These are phyloP conservation scores for Xylaria venustula DNA, from an alignment of 495 filamentous ascomycete genomes.

Conservation along the genomic window DNA sequence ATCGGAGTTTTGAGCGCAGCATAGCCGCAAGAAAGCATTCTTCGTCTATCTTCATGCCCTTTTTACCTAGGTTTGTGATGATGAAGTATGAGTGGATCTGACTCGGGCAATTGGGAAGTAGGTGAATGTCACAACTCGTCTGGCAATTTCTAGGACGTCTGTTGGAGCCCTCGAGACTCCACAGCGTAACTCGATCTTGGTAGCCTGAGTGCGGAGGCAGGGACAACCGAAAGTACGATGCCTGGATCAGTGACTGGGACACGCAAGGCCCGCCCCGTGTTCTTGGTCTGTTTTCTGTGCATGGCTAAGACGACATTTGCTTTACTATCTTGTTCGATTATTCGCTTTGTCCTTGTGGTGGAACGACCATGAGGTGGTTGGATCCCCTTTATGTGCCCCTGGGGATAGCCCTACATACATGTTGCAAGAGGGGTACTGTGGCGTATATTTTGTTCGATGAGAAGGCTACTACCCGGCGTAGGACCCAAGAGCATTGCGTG, in stretches of 20 bases:
- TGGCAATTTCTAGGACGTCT: slow-evolving; percentile 14
- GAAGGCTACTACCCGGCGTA: slow-evolving; percentile 21
- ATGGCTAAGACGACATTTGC: slow-evolving; percentile 43
- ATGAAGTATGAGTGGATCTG: slow-evolving; percentile 10
- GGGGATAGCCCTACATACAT: slow-evolving; percentile 29
- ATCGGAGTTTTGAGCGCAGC: slow-evolving; percentile 12
- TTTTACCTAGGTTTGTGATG: slow-evolving; percentile 11
- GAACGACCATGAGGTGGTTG: slow-evolving; percentile 37
- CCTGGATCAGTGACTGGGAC: slow-evolving; percentile 18
- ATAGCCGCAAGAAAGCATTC: slow-evolving; percentile 1
- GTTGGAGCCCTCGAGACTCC: slow-evolving; percentile 7
- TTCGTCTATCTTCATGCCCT: slow-evolving; percentile 15
- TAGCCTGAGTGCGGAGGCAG: slow-evolving; percentile 11
- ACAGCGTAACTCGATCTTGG: slow-evolving; percentile 11
- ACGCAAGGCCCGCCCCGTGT: slow-evolving; percentile 18
- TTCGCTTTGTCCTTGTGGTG: slow-evolving; percentile 41
- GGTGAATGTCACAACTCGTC: slow-evolving; percentile 11
- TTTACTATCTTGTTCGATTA: slow-evolving; percentile 38
- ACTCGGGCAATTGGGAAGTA: slow-evolving; percentile 7
- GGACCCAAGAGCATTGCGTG: slow-evolving; percentile 18
- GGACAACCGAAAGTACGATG: slow-evolving; percentile 21
- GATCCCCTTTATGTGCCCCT: slow-evolving; percentile 32
- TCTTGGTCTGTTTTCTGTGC: slow-evolving; percentile 49
- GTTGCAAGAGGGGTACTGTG: slow-evolving; percentile 34
- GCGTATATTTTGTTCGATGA: slow-evolving; percentile 40